Conservation (phyloP, 2,329 filamentous ascomycete species). For the Penicillium palitans region DNA sequence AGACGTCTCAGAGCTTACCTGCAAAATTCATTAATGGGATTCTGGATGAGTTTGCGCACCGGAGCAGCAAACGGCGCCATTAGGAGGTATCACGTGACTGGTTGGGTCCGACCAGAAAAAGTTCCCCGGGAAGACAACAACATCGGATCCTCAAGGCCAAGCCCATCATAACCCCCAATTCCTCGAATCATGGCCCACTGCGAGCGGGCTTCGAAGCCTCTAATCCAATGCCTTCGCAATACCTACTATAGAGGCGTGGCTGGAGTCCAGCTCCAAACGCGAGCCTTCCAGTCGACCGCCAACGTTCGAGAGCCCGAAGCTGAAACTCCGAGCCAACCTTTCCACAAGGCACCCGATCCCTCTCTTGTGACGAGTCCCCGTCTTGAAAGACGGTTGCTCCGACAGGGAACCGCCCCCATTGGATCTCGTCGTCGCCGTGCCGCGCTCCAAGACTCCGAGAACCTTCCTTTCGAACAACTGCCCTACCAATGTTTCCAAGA, state of each 20-base stretch:
- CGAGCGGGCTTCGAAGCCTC: conserved; percentile 44
- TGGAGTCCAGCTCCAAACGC: conserved; percentile 40
- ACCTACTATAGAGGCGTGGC: conserved; percentile 37
- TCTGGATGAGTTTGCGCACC: neutral
- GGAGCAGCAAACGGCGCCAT: conserved; percentile 16
- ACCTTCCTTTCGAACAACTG: conserved; percentile 85
- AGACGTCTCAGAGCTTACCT: neutral
- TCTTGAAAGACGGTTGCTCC: conserved; percentile 68
- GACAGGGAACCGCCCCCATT: conserved; percentile 68
- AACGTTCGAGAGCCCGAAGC: conserved; percentile 48
- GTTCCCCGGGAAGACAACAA: conserved; percentile 35
- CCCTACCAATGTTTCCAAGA: conserved; percentile 99
- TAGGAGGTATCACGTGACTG: neutral
- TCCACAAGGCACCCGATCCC: conserved; percentile 57
- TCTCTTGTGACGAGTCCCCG: conserved; percentile 64
- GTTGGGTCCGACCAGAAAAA: conserved; percentile 35
- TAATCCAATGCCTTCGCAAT: conserved; percentile 45
- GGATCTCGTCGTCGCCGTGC: conserved; percentile 82
- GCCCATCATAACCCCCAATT: conserved; percentile 10
- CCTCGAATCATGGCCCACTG: conserved; percentile 42
- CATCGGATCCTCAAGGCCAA: conserved; percentile 22
- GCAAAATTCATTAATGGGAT: neutral
- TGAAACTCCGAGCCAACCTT: conserved; percentile 40
- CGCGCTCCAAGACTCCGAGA: conserved; percentile 63
- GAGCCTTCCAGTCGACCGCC: conserved; percentile 52